Evolutionary conservation across 176 grass and related monocot genomes (phyloP).

Genomic region (Oryza rufipogon): DNA sequence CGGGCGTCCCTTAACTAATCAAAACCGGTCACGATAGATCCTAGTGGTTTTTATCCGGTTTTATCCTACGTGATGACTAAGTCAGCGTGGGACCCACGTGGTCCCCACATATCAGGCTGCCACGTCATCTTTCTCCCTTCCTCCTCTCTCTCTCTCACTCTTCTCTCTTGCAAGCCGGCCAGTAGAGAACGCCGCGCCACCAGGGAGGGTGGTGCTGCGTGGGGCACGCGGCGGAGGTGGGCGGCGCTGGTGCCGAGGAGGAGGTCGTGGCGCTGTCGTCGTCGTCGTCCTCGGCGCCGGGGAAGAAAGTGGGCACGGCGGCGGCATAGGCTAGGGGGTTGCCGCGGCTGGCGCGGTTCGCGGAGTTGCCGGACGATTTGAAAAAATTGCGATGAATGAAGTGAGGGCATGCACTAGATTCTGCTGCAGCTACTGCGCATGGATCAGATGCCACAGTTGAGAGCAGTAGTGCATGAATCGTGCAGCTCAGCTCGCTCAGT

Average conservation of each 20-base stretch:
- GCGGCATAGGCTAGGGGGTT: not conserved
- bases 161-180: too few species aligned
- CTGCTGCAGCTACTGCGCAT: conserved; percentile 28
- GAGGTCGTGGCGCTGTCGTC: not conserved
- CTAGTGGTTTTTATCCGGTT: too few species aligned
- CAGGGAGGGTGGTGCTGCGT: not conserved
- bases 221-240: too few species aligned
- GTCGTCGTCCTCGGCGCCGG: not conserved
- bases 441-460: conserved; percentile 28
- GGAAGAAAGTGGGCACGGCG: not conserved
- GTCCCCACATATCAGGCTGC: too few species aligned
- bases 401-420: conserved; percentile 4
- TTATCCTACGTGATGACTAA: too few species aligned
- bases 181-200: not conserved
- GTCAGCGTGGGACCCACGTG: too few species aligned
- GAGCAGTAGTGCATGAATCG: conserved; percentile 22
- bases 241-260: not conserved
- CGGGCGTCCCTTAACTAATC: too few species aligned
- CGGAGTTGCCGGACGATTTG: conserved; percentile 88
- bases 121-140: too few species aligned
- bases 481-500: not conserved
- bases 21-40: too few species aligned
- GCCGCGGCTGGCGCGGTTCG: conserved; percentile 64
- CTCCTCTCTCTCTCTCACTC: too few species aligned
- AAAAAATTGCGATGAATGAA: conserved; percentile 18